Conservation (phyloP, 2,329 filamentous ascomycete species). For the Cladophialophora immunda region DNA sequence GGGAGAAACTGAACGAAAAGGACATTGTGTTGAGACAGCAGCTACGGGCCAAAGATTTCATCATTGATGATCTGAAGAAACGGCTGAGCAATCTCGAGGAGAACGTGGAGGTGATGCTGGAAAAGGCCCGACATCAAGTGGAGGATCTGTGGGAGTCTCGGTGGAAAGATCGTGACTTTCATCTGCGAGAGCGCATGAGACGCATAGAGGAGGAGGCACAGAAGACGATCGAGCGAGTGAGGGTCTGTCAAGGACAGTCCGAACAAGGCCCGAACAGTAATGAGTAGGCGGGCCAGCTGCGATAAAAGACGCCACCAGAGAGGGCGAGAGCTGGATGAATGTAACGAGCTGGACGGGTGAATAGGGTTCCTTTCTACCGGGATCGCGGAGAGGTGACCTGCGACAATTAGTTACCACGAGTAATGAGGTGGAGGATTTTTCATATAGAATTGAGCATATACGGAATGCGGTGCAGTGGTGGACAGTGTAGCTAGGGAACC, state of each 20-base stretch:
- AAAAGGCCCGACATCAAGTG: constrained; percentile 45
- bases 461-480: not conserved
- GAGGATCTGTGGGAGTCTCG: constrained; percentile 48
- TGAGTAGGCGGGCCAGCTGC: not conserved
- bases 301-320: not conserved
- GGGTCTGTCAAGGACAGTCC: not conserved
- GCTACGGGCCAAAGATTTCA: constrained; percentile 43
- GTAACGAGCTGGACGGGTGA: not conserved
- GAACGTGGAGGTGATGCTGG: constrained; percentile 40
- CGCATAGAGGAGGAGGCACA: constrained; percentile 37
- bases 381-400: not conserved
- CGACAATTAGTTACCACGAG: not conserved
- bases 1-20: constrained; percentile 44
- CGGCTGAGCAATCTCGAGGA: constrained; percentile 40
- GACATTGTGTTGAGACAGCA: constrained; percentile 46
- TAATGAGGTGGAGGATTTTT: not conserved
- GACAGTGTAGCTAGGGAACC: no score
- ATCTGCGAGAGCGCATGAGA: constrained; percentile 36
- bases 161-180: constrained; percentile 47
- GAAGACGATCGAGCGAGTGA: constrained; percentile 20
- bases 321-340: not conserved
- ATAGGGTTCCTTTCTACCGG: not conserved
- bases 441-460: not conserved
- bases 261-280: not conserved
- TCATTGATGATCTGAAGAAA: constrained; percentile 43